Evolutionary conservation across 1,284 basidiomycete genomes (phyloP), one percentile per base, ranked within the genome.

Genomic region (Cryptococcus floricola): DNA sequence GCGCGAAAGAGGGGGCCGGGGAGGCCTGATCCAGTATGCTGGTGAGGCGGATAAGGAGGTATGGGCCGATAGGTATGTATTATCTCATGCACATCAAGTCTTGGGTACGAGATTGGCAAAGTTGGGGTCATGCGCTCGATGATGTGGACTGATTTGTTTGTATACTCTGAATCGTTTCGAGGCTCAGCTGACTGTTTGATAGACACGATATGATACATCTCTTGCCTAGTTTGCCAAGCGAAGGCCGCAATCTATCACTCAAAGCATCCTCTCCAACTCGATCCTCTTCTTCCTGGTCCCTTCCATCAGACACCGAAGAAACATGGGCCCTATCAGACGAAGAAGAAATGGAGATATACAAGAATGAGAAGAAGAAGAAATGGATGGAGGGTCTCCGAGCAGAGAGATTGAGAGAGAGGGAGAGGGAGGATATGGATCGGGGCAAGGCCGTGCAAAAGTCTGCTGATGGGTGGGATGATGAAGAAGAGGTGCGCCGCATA

Each of bases 151-250:
- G 28, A 16, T 44, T 10, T 19, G 13, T 48, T 38, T 16, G 14
- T 44, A 13, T n/a, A 47, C n/a, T 12, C 41, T 25, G 37, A 50
- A 58, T 50, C 27, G 23, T 9, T 13, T 10, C 31, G 31, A 34
- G 31, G 31, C 31, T 10, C 10, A 34, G 45, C 45, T 46, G 45
- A 46, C 45, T 3, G 18, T 12, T 10, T 19, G 9, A 16, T 25
- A 92, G 90, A 77, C 88, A 88, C 72, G 89, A 92, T 67, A 85
- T 84, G 4, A 83, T 88, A 7, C 83, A 91, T 18, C 78, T 92
- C 9, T 78, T 91, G 16, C 82, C 86, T 49, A 58, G 80, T 38
- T 59, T 58, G 41, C 67, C 57, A 16, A 57, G 58, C n/a, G 27
- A 39, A 41, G 45, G 45, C 13, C 7, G 39, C 19, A 13, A 10